These are phyloP conservation scores for Limonomyces culmigenus DNA, from an alignment of 1,284 basidiomycete genomes.

Conservation along the genomic window DNA sequence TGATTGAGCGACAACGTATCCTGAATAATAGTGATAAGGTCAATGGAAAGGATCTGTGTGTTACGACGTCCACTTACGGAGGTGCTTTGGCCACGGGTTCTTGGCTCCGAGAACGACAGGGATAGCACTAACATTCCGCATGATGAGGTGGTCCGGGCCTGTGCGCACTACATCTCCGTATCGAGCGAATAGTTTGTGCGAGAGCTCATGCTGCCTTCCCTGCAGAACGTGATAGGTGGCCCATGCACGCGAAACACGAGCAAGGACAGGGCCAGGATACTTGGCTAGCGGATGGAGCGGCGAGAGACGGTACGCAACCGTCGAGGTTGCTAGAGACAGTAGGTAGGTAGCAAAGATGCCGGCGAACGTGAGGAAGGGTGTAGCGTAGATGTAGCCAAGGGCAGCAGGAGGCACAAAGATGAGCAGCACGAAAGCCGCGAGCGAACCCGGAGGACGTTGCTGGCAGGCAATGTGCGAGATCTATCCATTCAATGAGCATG, in stretches of 20 bases:
- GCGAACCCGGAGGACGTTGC: too few species aligned
- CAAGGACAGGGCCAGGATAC: constrained; percentile 12
- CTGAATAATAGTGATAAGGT: background rate
- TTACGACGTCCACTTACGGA: constrained; percentile 9
- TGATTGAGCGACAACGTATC: background rate
- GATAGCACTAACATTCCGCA: constrained; percentile 5
- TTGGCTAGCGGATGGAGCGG: constrained; percentile 13
- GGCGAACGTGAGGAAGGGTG: background rate
- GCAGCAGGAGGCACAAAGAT: too few species aligned
- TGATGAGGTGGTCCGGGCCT: constrained; percentile 10
- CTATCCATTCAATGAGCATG: too few species aligned
- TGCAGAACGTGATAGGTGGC: background rate
- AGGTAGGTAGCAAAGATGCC: too few species aligned
- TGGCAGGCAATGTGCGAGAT: too few species aligned
- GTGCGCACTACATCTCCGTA: constrained; percentile 9
- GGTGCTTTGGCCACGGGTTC: constrained; percentile 6
- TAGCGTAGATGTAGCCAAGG: too few species aligned
- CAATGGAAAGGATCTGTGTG: constrained; percentile 4
- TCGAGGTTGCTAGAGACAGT: constrained; percentile 4
- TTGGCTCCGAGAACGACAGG: constrained; percentile 6
- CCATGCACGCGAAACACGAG: constrained; percentile 7
- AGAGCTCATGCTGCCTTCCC: constrained; percentile 6
- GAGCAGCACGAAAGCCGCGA: too few species aligned
- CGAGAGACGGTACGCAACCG: constrained; percentile 11
- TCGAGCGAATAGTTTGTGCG: constrained; percentile 5